Evolutionary conservation across 306 rosid species (phyloP).

Genomic region (Potentilla sterilis): DNA sequence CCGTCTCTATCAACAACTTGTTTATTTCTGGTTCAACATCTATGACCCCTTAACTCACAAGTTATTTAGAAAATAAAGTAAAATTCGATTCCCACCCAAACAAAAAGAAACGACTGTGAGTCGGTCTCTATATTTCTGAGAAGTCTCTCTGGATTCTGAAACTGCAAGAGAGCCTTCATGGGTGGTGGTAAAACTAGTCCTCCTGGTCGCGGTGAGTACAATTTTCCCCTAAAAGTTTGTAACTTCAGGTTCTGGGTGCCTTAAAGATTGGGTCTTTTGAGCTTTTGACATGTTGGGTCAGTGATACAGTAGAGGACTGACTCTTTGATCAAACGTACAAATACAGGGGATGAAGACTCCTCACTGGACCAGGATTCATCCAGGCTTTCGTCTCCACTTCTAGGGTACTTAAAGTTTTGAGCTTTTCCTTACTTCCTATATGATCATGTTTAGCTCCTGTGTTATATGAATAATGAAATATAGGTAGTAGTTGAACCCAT

Average conservation of each 20-base stretch:
- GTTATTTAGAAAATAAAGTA: neutral
- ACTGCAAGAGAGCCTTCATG: conserved; percentile 16
- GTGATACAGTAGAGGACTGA: neutral
- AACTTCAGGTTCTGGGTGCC: neutral
- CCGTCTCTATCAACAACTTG: neutral
- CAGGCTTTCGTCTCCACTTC: conserved; percentile 33
- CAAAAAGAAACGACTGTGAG: neutral
- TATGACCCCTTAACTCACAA: neutral
- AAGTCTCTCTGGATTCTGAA: neutral
- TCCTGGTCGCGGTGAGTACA: conserved; percentile 10
- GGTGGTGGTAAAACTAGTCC: conserved; percentile 27
- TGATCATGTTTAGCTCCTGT: neutral
- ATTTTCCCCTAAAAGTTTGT: neutral
- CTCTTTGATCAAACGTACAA: conserved; percentile 28
- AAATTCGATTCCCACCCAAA: neutral
- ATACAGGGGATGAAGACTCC: conserved; percentile 30
- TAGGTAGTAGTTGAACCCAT: neutral
- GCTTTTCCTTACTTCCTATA: neutral
- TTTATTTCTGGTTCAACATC: neutral
- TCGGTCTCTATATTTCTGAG: neutral
- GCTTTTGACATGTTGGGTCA: neutral
- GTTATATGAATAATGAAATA: neutral
- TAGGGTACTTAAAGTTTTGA: conserved; percentile 30
- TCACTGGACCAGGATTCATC: conserved; percentile 31
- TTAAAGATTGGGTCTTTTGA: neutral